A percentile compares a stretch with the other conserved stretches of the same genome.
Evolutionary conservation across 2,329 filamentous ascomycete species (phyloP).

Genomic region (Cordyceps farinosa): DNA sequence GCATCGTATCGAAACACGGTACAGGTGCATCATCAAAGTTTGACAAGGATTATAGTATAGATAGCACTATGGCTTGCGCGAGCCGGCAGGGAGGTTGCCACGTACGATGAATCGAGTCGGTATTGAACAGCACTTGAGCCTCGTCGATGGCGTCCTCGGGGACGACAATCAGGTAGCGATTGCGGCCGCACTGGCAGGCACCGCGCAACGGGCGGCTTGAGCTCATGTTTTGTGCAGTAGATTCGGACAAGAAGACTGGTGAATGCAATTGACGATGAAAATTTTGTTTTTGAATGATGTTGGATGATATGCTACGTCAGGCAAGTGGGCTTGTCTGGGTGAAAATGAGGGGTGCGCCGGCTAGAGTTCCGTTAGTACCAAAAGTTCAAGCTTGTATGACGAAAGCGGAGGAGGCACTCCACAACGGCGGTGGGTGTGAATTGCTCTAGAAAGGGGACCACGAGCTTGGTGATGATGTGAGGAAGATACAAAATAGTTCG

Average conservation of each 20-base stretch:
- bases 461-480: background rate
- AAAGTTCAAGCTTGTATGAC: slow-evolving; percentile 8
- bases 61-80: background rate
- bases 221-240: slow-evolving; percentile 36
- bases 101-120: slow-evolving; percentile 68
- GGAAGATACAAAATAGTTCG: too few relatives aligned
- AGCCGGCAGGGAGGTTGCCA: slow-evolving; percentile 25
- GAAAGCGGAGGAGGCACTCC: slow-evolving; percentile 9
- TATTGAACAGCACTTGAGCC: slow-evolving; percentile 72
- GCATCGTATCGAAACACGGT: background rate
- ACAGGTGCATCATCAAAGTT: background rate
- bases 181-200: slow-evolving; percentile 81
- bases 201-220: slow-evolving; percentile 60
- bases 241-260: background rate
- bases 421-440: background rate
- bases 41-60: too few relatives aligned
- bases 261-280: slow-evolving; percentile 3
- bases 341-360: slow-evolving; percentile 11
- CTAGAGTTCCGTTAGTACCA: background rate
- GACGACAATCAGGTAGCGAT: slow-evolving; percentile 72
- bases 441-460: background rate
- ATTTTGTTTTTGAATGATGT: slow-evolving; percentile 1
- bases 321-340: background rate
- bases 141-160: slow-evolving; percentile 51
- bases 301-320: background rate